A percentile compares a stretch with the other conserved stretches of the same genome.
Evolutionary conservation across 306 rosid genomes (phyloP).

Genomic region (Sophora flavescens): DNA sequence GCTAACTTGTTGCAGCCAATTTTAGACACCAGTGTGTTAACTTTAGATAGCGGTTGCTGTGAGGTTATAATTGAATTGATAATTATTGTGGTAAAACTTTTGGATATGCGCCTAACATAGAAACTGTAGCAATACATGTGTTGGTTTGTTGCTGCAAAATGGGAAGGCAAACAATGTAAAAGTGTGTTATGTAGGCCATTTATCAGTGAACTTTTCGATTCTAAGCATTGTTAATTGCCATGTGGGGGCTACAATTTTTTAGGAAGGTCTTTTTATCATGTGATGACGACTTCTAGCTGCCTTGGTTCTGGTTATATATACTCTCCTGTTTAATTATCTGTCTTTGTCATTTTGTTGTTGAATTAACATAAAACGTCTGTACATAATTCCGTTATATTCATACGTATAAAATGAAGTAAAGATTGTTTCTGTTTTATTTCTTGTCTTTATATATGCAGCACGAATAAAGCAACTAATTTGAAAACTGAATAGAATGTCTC

Average conservation of each 20-base stretch:
- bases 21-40: background rate
- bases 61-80: background rate
- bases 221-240: background rate
- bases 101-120: background rate
- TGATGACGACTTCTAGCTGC: background rate
- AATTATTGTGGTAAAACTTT: background rate
- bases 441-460: constrained; percentile 24
- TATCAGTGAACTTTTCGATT: background rate
- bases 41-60: background rate
- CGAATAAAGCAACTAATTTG: constrained; percentile 18
- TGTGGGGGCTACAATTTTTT: background rate
- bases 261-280: constrained; percentile 1
- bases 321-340: background rate
- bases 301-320: background rate
- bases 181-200: background rate
- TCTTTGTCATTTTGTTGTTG: background rate
- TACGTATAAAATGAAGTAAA: background rate
- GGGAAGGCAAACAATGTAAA: background rate
- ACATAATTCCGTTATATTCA: background rate
- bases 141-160: constrained; percentile 5
- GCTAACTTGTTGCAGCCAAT: constrained; percentile 6
- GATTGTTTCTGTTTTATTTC: constrained; percentile 17
- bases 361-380: background rate
- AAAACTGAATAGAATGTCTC: constrained; percentile 67
- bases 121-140: constrained; percentile 3